Base-by-base conservation (phyloP, 306 rosid species). In the Sindora glabra region DNA sequence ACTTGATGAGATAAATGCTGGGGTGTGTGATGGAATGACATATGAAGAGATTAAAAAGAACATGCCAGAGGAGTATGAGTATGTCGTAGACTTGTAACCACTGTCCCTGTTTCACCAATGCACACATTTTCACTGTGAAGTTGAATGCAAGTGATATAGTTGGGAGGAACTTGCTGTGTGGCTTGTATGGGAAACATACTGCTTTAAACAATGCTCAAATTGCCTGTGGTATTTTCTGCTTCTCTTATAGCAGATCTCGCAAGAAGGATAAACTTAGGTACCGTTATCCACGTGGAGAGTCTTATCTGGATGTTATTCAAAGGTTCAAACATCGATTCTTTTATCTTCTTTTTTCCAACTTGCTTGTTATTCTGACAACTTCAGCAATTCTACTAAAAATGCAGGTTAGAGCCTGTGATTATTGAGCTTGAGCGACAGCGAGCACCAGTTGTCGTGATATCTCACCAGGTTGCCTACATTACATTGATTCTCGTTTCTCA, bases 251-350 rank as follows among this genome's bases (percentile, higher is more conserved):
- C 85, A 94, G 99, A 71, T 71, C 97, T 15, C 97, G 95, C 15
- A 82, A 80, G 62, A 94, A 89, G 80, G 99, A 94, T 71, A 89
- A 89, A 77, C 83, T 94, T 81, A 80, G 99, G 78, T 94, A 94
- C 69, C 83, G 96, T 21, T 94, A 94, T 75, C 97, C 99, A 67
- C 97, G 99, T 24, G 99, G 99, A 27, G 99, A 94, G 74, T 94
- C 99, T 49, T 94, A 94, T 74, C 72, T 94, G 75, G 99, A 94
- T 73, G 99, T 89, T 32, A 94, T 94, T 62, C 99, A 94, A 84
- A 86, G 99, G 99, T 90, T 67, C 34, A 57, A 24, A 36, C 33
- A 24, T 55, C 46, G 63, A 44, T 25, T 37, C 58, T 63, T 21
- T 22, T 22, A 56, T 56, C 24, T 29, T 56, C 52, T 23, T 23